Percentiles rank a stretch among this genome's conserved stretches.
These are phyloP conservation scores for Nemania sp. DNA, from an alignment of 2,329 filamentous ascomycete species.

Conservation along the genomic window DNA sequence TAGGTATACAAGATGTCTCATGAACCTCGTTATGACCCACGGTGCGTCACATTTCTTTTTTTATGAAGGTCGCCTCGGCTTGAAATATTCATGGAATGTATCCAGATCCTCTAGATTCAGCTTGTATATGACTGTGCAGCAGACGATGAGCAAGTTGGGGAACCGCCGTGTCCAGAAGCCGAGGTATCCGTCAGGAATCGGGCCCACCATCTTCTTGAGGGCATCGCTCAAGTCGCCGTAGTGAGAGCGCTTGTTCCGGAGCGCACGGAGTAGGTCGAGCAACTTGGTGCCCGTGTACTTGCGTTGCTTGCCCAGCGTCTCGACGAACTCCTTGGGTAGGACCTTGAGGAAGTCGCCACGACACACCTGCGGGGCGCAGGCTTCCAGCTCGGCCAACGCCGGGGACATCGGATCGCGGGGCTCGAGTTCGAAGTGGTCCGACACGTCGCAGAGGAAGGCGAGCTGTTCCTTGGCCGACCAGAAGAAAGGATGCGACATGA, in stretches of 20 bases:
- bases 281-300: conserved; percentile 88
- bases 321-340: conserved; percentile 81
- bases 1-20: too few species aligned
- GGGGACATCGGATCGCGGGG: conserved; percentile 78
- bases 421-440: conserved; percentile 95
- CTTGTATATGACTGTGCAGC: conserved; percentile 74
- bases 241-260: conserved; percentile 96
- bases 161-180: conserved; percentile 83
- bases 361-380: conserved; percentile 56
- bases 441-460: conserved; percentile 92
- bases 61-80: conserved; percentile 38
- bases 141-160: conserved; percentile 75
- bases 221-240: conserved; percentile 93
- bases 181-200: conserved; percentile 79
- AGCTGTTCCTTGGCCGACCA: conserved; percentile 90
- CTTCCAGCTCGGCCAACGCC: conserved; percentile 65
- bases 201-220: conserved; percentile 71
- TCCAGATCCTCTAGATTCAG: conserved; percentile 66
- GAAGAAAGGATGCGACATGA: conserved; percentile 87
- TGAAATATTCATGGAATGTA: conserved; percentile 72
- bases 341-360: conserved; percentile 76
- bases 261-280: conserved; percentile 82
- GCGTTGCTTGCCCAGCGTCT: conserved; percentile 88
- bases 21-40: too few species aligned
- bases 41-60: too few species aligned